Percentiles rank a stretch among this genome's conserved stretches.
These are phyloP conservation scores for Suillus decipiens DNA, from an alignment of 768 basidiomycete genomes.

Conservation along the genomic window DNA sequence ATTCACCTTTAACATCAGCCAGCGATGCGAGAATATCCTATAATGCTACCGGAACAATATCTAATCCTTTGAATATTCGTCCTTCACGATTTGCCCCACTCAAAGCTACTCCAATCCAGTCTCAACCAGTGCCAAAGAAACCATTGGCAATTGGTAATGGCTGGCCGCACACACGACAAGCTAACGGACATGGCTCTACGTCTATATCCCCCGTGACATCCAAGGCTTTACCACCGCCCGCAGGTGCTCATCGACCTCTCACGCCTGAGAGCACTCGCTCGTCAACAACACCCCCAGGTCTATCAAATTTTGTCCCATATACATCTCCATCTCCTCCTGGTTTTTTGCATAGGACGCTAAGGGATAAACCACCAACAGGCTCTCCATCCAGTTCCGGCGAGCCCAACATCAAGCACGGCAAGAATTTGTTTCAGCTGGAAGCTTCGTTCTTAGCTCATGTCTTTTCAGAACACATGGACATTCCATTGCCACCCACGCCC, in stretches of 20 bases:
- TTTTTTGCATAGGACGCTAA: conserved; percentile 34
- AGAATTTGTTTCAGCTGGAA: conserved; percentile 15
- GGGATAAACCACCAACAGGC: conserved; percentile 18
- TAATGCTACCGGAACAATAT: conserved; percentile 43
- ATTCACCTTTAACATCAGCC: conserved; percentile 31
- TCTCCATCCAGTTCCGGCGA: conserved; percentile 24
- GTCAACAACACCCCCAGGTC: conserved; percentile 34
- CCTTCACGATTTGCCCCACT: conserved; percentile 40
- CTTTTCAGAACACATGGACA: not conserved
- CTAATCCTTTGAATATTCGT: conserved; percentile 57
- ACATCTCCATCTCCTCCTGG: conserved; percentile 37
- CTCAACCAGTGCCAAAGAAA: conserved; percentile 32
- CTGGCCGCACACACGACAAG: conserved; percentile 42
- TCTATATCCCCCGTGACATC: conserved; percentile 7
- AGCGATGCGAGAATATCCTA: conserved; percentile 36
- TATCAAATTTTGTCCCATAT: conserved; percentile 34
- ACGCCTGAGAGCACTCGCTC: conserved; percentile 36
- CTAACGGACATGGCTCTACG: conserved; percentile 26
- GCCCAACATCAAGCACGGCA: conserved; percentile 32
- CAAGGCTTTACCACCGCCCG: conserved; percentile 19
- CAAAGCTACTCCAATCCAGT: conserved; percentile 14
- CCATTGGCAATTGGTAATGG: conserved; percentile 47
- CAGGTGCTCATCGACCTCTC: conserved; percentile 20
- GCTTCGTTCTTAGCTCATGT: not conserved
- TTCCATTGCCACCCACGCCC: conserved; percentile 16